These are phyloP conservation scores for Ajuga chamaepitys DNA, from an alignment of 257 asterid species.

Conservation along the genomic window DNA sequence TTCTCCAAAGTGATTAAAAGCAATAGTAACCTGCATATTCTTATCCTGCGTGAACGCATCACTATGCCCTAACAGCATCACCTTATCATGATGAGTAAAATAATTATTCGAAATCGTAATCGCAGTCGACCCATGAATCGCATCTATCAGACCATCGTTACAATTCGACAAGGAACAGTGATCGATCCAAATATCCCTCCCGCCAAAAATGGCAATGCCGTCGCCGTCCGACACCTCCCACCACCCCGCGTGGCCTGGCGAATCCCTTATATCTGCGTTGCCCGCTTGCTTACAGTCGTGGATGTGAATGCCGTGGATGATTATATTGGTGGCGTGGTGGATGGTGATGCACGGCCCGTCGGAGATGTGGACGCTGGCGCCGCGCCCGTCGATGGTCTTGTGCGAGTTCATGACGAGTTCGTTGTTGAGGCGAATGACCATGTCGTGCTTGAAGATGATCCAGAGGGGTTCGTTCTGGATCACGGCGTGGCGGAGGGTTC, in stretches of 20 bases:
- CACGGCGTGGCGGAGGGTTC: slow-evolving; percentile 68
- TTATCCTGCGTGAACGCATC: slow-evolving; percentile 46
- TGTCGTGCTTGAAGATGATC: slow-evolving; percentile 61
- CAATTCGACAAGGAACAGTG: slow-evolving; percentile 76
- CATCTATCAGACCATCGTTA: slow-evolving; percentile 66
- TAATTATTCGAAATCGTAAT: slow-evolving; percentile 68
- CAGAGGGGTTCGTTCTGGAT: slow-evolving; percentile 70
- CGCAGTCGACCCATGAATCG: slow-evolving; percentile 71
- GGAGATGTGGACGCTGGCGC: slow-evolving; percentile 62
- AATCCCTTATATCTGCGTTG: slow-evolving; percentile 44
- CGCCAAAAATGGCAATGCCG: slow-evolving; percentile 49
- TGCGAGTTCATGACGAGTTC: slow-evolving; percentile 58
- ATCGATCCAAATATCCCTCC: slow-evolving; percentile 60
- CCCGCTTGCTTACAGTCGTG: slow-evolving; percentile 61
- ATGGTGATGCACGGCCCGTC: slow-evolving; percentile 70
- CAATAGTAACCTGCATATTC: slow-evolving; percentile 71
- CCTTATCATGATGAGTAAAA: slow-evolving; percentile 78
- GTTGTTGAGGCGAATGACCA: slow-evolving; percentile 56
- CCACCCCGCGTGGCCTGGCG: slow-evolving; percentile 54
- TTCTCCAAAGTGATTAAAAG: slow-evolving; percentile 86
- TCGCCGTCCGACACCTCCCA: slow-evolving; percentile 74
- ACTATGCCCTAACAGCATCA: slow-evolving; percentile 73
- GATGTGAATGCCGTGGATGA: slow-evolving; percentile 64
- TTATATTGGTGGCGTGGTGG: slow-evolving; percentile 44
- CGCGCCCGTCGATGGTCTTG: slow-evolving; percentile 82